Base-by-base conservation (phyloP, 768 basidiomycete genomes). In the Calvatia gigantea region DNA sequence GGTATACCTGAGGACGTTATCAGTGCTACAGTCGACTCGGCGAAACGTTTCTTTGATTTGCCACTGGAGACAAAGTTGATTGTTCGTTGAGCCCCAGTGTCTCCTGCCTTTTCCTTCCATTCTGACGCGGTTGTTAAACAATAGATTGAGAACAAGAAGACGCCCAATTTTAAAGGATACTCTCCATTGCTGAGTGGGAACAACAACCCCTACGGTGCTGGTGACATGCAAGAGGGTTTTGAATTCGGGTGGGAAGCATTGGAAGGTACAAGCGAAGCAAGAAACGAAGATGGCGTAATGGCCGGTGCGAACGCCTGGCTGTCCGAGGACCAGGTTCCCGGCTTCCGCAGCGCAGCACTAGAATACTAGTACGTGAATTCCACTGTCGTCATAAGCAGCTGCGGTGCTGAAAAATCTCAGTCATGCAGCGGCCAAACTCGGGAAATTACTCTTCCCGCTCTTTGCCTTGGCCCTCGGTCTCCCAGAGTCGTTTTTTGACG, bases 141-240 rank as follows among this genome's bases (percentile, higher is more conserved):
- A 1, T 38, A 92, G 88, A 76, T 92, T 3, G 81, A 91, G 60
- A 84, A 88, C 60, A 77, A 75, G 47, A 85, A 81, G 55, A 78
- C 79, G 0, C 67, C 81, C 0, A 86, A 86, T 64, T 95, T 91
- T 75, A 89, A 86, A 64, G 88, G 88, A 17, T 90, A 89, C 67
- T 85, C 76, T 50, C 80, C 84, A 2, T 67, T 92, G 2, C 74
- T 87, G 5, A 86, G 84, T 53, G 83, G 81, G 47, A 92, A 92
- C 65, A 87, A 85, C 51, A 81, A 94, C 62, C 84, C 89, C 0
- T 75, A 81, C n/a, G 80, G 81, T 44, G 72, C 80, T n/a, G 94
- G 94, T 0, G 94, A 98, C 65, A 69, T 95, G 51, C 91, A 95
- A 65, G 94, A 98, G 67, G 93, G 88, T 2, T 96, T 94, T 67